phyloP scores from a whole-genome alignment of 1,139 yeast genomes.

The Yamadazyma spencermartinsiae region DNA sequence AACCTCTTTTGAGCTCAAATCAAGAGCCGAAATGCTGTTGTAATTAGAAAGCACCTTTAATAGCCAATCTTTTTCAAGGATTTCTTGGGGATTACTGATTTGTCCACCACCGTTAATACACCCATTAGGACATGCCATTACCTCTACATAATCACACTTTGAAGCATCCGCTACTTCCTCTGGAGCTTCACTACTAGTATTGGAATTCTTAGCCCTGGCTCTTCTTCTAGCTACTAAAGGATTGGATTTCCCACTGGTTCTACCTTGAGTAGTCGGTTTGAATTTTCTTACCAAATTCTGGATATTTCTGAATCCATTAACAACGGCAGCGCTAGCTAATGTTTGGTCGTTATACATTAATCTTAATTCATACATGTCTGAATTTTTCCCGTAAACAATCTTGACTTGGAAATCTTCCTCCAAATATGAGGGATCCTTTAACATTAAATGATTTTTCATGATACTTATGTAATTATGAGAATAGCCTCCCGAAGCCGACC shows the following conservation, averaged over 20 bases:
- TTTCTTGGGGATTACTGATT: conserved; percentile 49
- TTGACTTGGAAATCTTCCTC: conserved; percentile 24
- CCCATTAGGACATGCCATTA: conserved; percentile 98
- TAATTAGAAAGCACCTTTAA: conserved; percentile 31
- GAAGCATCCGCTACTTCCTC: conserved; percentile 56
- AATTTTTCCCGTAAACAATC: conserved; percentile 62
- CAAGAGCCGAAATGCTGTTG: conserved; percentile 22
- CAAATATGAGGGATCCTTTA: conserved; percentile 22
- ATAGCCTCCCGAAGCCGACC: conserved; percentile 91
- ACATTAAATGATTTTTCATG: conserved; percentile 30
- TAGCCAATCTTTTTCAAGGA: conserved; percentile 45
- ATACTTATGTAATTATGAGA: conserved; percentile 58
- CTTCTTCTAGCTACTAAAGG: conserved; percentile 46
- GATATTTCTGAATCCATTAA: conserved; percentile 91
- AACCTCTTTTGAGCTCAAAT: conserved; percentile 7
- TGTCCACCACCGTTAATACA: conserved; percentile 98
- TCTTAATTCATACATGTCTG: conserved; percentile 72
- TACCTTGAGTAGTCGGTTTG: conserved; percentile 39
- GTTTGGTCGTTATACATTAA: conserved; percentile 36
- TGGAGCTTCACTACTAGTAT: conserved; percentile 25
- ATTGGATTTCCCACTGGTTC: conserved; percentile 15
- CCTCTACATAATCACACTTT: conserved; percentile 81
- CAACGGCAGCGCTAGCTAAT: conserved; percentile 69
- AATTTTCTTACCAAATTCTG: conserved; percentile 88
- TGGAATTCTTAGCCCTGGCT: conserved; percentile 26